phyloP scores from a whole-genome alignment of 2,329 filamentous ascomycete genomes.

The Alternaria arborescens region DNA sequence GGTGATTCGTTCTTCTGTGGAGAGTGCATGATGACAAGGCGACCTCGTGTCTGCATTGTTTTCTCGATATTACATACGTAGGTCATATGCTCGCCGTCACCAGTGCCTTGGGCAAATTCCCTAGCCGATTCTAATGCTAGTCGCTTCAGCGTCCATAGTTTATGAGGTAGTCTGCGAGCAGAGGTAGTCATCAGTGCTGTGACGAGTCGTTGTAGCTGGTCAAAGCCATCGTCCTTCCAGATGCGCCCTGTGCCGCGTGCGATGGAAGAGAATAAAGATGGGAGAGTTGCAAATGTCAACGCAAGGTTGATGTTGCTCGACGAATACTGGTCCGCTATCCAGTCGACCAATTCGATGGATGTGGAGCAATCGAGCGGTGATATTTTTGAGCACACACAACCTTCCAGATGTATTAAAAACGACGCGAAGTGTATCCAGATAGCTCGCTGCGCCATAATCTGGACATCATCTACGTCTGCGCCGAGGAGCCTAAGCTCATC shows the following conservation, averaged over 20 bases:
- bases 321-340: slow-evolving; percentile 37
- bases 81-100: slow-evolving; percentile 35
- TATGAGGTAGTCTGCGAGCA: slow-evolving; percentile 37
- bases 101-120: slow-evolving; percentile 48
- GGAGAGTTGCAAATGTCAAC: slow-evolving; percentile 34
- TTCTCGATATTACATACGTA: slow-evolving; percentile 45
- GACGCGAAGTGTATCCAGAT: slow-evolving; percentile 38
- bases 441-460: slow-evolving; percentile 43
- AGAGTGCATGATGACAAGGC: slow-evolving; percentile 35
- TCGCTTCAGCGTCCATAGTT: slow-evolving; percentile 47
- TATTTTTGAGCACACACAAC: slow-evolving; percentile 6
- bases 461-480: slow-evolving; percentile 33
- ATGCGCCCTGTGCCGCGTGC: slow-evolving; percentile 49
- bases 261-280: slow-evolving; percentile 42
- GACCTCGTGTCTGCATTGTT: slow-evolving; percentile 40
- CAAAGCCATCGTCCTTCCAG: slow-evolving; percentile 46
- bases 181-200: slow-evolving; percentile 37
- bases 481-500: slow-evolving; percentile 35
- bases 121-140: slow-evolving; percentile 48
- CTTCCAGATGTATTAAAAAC: slow-evolving; percentile 36
- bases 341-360: slow-evolving; percentile 27
- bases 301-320: slow-evolving; percentile 31
- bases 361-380: slow-evolving; percentile 18
- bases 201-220: slow-evolving; percentile 43
- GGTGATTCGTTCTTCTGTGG: slow-evolving; percentile 43